These are phyloP conservation scores for Trichosanthes truncata DNA, from an alignment of 306 rosid species.

Conservation along the genomic window DNA sequence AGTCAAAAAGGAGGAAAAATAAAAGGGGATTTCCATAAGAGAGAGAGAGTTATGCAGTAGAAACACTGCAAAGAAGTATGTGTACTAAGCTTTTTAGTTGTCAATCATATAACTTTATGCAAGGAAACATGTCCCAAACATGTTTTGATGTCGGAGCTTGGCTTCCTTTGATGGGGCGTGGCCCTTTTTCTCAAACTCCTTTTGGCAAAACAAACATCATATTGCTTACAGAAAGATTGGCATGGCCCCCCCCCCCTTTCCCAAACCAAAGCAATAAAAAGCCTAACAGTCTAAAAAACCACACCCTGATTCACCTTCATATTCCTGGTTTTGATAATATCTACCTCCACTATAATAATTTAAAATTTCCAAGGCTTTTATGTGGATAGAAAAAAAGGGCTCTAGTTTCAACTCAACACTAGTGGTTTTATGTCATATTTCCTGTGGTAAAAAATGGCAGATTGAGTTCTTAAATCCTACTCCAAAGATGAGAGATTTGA, in stretches of 20 bases:
- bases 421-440: neutral
- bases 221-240: constrained; percentile 36
- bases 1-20: constrained; percentile 21
- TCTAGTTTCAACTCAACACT: neutral
- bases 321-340: constrained; percentile 19
- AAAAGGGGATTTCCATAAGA: neutral
- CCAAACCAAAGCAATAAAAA: constrained; percentile 8
- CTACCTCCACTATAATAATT: constrained; percentile 15
- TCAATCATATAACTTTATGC: constrained; percentile 15
- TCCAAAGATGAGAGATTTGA: neutral
- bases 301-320: constrained; percentile 11
- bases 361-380: neutral
- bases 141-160: constrained; percentile 42
- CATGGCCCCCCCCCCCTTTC: constrained; percentile 19
- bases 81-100: constrained; percentile 21
- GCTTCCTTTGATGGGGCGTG: neutral
- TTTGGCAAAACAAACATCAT: constrained; percentile 15
- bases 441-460: neutral
- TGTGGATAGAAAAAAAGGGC: neutral
- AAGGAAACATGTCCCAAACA: constrained; percentile 72
- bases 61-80: constrained; percentile 17
- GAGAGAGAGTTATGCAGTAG: constrained; percentile 8
- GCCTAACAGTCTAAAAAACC: constrained; percentile 2
- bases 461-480: neutral
- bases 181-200: constrained; percentile 9